Evolutionary conservation across 768 basidiomycete genomes (phyloP).

Genomic region (Multifurca ochricompacta): DNA sequence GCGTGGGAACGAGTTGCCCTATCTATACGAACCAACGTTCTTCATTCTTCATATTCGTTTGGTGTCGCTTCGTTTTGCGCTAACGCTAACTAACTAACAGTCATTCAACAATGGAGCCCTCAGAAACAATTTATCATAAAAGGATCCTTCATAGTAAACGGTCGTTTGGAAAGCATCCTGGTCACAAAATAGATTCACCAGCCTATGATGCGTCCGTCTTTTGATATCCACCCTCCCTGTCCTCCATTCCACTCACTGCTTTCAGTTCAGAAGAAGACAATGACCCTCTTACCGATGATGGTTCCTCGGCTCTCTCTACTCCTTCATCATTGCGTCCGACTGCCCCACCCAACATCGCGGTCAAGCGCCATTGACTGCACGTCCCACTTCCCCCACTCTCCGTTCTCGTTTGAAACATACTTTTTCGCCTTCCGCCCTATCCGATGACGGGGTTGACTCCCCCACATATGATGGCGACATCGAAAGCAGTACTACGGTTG

Average conservation of each 20-base stretch:
- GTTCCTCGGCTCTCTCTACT: constrained; percentile 42
- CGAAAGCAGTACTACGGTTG: constrained; percentile 65
- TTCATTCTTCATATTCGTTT: neutral
- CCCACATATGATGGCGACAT: constrained; percentile 90
- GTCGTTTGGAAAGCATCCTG: constrained; percentile 62
- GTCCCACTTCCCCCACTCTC: constrained; percentile 18
- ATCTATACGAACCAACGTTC: too few relatives aligned
- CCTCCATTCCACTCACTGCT: constrained; percentile 23
- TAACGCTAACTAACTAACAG: neutral
- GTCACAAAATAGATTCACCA: constrained; percentile 52
- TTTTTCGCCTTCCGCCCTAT: constrained; percentile 35
- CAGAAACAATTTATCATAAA: constrained; percentile 18
- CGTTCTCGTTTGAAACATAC: constrained; percentile 30
- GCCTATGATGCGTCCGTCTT: constrained; percentile 59
- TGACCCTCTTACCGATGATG: constrained; percentile 77
- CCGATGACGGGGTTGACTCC: constrained; percentile 72
- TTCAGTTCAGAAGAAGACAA: constrained; percentile 81
- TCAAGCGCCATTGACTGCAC: constrained; percentile 5
- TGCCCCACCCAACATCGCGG: constrained; percentile 24
- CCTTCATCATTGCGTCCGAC: constrained; percentile 27
- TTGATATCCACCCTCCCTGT: constrained; percentile 14
- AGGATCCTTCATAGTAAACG: constrained; percentile 40
- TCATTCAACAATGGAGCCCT: constrained; percentile 9
- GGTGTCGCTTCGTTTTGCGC: neutral
- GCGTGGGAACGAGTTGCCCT: neutral